Evolutionary conservation across 163 green algal species (phyloP), one percentile per base, ranked within the genome.

Genomic region (Coccomyxa subellipsoidea): DNA sequence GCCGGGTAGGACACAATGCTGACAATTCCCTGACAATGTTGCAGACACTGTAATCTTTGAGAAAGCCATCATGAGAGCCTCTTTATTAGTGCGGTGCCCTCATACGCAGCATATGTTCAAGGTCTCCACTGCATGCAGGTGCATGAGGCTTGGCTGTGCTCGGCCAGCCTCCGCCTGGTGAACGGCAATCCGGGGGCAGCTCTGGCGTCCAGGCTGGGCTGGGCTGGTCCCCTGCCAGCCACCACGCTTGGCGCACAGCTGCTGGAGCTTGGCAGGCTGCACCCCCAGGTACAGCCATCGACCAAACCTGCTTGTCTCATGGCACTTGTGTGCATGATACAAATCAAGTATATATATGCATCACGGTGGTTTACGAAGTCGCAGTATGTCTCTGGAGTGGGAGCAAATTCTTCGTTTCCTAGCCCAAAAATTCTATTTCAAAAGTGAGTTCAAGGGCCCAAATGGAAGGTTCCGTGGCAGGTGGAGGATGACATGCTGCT

Each of bases 181-280:
- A 85, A 88, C 53, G 73, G 38, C 12, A 21, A 76, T 27, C 23
- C 38, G 15, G 71, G 34, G 18, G 23, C 7, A 34, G 47, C 72
- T 7, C 72, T 91, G 29, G 47, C 29, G 7, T 9, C 70, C 40
- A 77, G 76, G 38, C 83, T 90, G 53, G 88, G 85, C 29, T 91
- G 88, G 88, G 75, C 32, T 7, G 69, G 73, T 54, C 76, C 78
- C 9, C 84, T 89, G 38, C 70, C 54, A 54, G 47, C 76, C 4
- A 75, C 72, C 27, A 86, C 91, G 27, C 82, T 94, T 59, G 86
- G 85, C 37, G 85, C 85, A 15, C 92, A 95, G 84, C 85, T 95
- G 31, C 35, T 94, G 47, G 82, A 93, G 83, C 85, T 94, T n/a
- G 89, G 86, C 0, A 79, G 70, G 21, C 83, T 90, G 80, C 87